Percentiles rank a stretch among this genome's conserved stretches.
phyloP scores from a whole-genome alignment of 1,284 basidiomycete species.

The Rhodotorula sp. region DNA sequence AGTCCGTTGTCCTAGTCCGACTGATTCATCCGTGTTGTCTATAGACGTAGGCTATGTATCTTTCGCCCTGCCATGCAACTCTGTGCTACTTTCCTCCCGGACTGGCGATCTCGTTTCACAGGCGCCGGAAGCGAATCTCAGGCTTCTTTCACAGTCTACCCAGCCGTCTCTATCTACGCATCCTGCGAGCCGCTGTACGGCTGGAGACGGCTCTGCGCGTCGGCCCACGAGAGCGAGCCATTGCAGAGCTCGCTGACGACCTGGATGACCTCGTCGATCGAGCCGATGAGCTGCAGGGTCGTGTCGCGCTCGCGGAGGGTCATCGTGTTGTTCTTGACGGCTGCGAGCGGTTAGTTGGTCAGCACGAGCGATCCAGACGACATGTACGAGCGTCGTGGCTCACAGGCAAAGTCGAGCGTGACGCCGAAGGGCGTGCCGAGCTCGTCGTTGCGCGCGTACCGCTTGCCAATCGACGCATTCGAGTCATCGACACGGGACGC shows the following conservation, averaged over 20 bases:
- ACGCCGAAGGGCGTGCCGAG: constrained; percentile 95
- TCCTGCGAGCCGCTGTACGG: constrained; percentile 90
- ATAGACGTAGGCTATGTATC: no score
- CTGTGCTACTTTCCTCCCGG: no score
- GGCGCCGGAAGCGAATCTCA: no score
- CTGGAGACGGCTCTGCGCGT: constrained; percentile 69
- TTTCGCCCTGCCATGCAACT: no score
- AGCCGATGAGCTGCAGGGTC: constrained; percentile 87
- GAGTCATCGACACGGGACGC: constrained; percentile 94
- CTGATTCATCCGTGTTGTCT: no score
- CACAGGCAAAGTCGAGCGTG: constrained; percentile 96
- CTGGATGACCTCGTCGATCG: constrained; percentile 82
- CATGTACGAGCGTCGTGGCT: constrained; percentile 49
- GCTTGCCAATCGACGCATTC: constrained; percentile 89
- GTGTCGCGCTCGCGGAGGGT: constrained; percentile 93
- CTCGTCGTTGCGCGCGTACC: constrained; percentile 97
- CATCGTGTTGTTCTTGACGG: constrained; percentile 80
- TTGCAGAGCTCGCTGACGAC: constrained; percentile 58
- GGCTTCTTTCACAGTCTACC: no score
- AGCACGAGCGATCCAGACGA: neutral
- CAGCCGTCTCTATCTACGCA: constrained; percentile 52
- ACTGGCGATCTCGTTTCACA: no score
- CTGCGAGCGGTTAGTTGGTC: constrained; percentile 50
- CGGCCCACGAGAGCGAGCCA: constrained; percentile 72
- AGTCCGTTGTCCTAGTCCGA: no score